These are phyloP conservation scores for Mercurialis annua DNA, from an alignment of 345 rosid species.

Conservation along the genomic window DNA sequence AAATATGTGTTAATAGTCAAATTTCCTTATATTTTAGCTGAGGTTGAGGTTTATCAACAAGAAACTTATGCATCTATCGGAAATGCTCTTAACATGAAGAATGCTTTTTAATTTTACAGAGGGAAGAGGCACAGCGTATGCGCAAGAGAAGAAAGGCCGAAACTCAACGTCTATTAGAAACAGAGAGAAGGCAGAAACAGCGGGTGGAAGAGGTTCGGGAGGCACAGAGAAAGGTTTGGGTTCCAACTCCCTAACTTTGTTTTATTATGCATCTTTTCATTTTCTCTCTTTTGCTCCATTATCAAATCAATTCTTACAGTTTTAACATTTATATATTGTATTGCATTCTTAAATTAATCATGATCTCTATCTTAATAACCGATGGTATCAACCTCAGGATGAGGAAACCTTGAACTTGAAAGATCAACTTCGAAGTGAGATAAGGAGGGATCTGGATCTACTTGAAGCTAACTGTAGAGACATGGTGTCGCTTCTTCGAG, in stretches of 20 bases:
- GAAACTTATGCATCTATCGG: background rate
- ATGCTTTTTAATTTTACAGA: constrained; percentile 9
- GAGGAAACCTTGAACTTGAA: constrained; percentile 17
- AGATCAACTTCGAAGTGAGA: constrained; percentile 14
- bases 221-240: constrained; percentile 19
- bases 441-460: constrained; percentile 13
- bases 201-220: constrained; percentile 21
- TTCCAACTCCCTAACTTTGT: background rate
- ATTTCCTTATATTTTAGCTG: background rate
- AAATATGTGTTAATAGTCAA: background rate
- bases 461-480: constrained; percentile 16
- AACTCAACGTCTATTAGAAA: constrained; percentile 14
- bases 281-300: background rate
- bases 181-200: constrained; percentile 22
- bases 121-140: constrained; percentile 20
- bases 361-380: background rate
- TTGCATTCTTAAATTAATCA: background rate
- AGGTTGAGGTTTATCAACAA: background rate
- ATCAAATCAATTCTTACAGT: background rate
- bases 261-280: background rate
- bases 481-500: constrained; percentile 20
- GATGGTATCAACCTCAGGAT: constrained; percentile 10
- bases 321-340: background rate
- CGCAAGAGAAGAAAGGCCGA: constrained; percentile 24
- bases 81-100: background rate